Evolutionary conservation across 768 basidiomycete species (phyloP), one percentile per base, ranked within the genome.

Genomic region (Podaxis sp.): DNA sequence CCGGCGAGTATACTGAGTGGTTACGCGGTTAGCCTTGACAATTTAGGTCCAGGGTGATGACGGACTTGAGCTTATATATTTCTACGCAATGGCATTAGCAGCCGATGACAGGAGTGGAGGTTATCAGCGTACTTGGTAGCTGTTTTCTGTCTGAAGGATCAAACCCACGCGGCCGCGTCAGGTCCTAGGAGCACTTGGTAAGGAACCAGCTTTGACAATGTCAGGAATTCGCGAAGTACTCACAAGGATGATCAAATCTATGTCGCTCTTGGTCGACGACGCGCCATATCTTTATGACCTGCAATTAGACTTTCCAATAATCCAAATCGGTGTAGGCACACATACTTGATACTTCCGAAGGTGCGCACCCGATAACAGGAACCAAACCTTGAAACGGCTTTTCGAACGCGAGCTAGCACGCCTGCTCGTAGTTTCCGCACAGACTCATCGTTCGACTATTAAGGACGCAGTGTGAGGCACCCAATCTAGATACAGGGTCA

Each of bases 161-260:
- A 36, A 56, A 62, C 2, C 73, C 74, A 24, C 67, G 26, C 2
- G 59, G 52, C 52, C 68, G 59, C 11, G 46, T 28, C 3, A 70
- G 69, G 57, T 75, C 75, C 75, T 76, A 30, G 1, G 46, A 4
- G 40, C n/a, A 9, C 55, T 2, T n/a, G 12, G 36, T 33, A 44
- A 49, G 17, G 46, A 36, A 38, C 22, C 28, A n/a, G 22, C 7
- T 39, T n/a, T 19, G 39, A 19, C 8, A 55, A 55, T 13, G 4
- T 17, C 11, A 30, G 46, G 7, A 46, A 22, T 13, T 33, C 33
- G 9, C 17, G 49, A 38, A 48, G 17, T 11, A 71, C 81, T 62
- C 59, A 87, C 86, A 2, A 84, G 59, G 44, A 88, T 70, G 8
- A 84, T 75, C 52, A 86, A 65, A 67, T 87, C 85, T 52, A 87